Evolutionary conservation across 2,329 filamentous ascomycete species (phyloP).

Genomic region (Waltergamsia citrina): DNA sequence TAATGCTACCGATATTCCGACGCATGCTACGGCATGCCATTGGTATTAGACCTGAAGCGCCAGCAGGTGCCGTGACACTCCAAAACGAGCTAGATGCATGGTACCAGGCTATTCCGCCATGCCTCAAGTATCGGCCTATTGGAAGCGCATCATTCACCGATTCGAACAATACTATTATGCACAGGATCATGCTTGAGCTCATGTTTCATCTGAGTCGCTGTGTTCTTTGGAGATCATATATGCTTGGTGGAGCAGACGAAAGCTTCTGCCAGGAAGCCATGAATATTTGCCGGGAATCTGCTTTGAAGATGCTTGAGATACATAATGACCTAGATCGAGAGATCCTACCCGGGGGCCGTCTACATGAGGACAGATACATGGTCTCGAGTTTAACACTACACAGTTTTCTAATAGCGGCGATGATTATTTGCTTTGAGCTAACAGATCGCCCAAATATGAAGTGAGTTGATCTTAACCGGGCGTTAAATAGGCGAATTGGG

Average conservation of each 20-base stretch:
- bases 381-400: slow-evolving; percentile 41
- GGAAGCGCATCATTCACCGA: slow-evolving; percentile 31
- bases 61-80: slow-evolving; percentile 5
- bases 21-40: slow-evolving; percentile 31
- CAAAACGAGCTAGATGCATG: slow-evolving; percentile 27
- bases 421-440: slow-evolving; percentile 47
- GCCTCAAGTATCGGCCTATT: slow-evolving; percentile 30
- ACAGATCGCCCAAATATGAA: slow-evolving; percentile 26
- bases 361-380: slow-evolving; percentile 44
- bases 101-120: slow-evolving; percentile 22
- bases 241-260: slow-evolving; percentile 9
- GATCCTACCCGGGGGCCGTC: slow-evolving; percentile 35
- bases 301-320: slow-evolving; percentile 32
- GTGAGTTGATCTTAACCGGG: too few species aligned
- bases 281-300: slow-evolving; percentile 29
- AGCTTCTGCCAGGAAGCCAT: slow-evolving; percentile 8
- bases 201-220: slow-evolving; percentile 39
- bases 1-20: slow-evolving; percentile 31
- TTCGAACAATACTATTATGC: slow-evolving; percentile 33
- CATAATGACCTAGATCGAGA: slow-evolving; percentile 37
- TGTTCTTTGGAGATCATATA: slow-evolving; percentile 38
- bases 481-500: too few species aligned
- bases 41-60: slow-evolving; percentile 16
- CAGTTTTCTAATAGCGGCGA: slow-evolving; percentile 49
- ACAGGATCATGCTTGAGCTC: slow-evolving; percentile 36